These are phyloP conservation scores for Tolypocladium cylindrosporum DNA, from an alignment of 2,329 filamentous ascomycete species.

Conservation along the genomic window DNA sequence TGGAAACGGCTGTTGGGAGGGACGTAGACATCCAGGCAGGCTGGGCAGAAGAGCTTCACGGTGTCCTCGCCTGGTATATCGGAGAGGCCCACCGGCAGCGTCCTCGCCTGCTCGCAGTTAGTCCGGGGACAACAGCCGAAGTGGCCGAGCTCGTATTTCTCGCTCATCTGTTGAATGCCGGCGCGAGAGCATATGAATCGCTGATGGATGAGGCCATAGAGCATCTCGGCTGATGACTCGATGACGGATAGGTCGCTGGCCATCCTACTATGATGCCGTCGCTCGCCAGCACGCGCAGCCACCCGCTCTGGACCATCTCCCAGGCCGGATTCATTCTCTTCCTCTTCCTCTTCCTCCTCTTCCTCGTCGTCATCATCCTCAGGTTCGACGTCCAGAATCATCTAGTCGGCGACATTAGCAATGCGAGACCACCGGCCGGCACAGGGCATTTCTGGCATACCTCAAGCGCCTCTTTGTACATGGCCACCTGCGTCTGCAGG, in stretches of 20 bases:
- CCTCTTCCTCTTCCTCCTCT: conserved; percentile 67
- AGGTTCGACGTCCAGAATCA: conserved; percentile 97
- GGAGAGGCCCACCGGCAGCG: conserved; percentile 84
- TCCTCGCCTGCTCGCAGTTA: conserved; percentile 81
- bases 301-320: conserved; percentile 49
- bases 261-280: conserved; percentile 73
- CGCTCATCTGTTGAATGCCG: conserved; percentile 97
- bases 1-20: conserved; percentile 96
- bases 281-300: conserved; percentile 43
- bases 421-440: neutral
- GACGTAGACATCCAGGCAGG: conserved; percentile 93
- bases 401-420: conserved; percentile 32
- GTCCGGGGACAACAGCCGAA: conserved; percentile 95
- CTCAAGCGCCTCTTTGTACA: conserved; percentile 98
- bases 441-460: conserved; percentile 24
- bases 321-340: conserved; percentile 56
- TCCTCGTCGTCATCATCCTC: conserved; percentile 88
- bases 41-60: conserved; percentile 96
- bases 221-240: conserved; percentile 93
- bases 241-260: conserved; percentile 91
- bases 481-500: conserved; percentile 86
- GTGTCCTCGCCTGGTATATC: conserved; percentile 96
- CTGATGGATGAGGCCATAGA: conserved; percentile 97
- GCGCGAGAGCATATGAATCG: conserved; percentile 94
- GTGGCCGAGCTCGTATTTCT: conserved; percentile 96